Evolutionary conservation across 139 green algal species (phyloP), one percentile per base, ranked within the genome.

Genomic region (Auxenochlorella pyrenoidosa): DNA sequence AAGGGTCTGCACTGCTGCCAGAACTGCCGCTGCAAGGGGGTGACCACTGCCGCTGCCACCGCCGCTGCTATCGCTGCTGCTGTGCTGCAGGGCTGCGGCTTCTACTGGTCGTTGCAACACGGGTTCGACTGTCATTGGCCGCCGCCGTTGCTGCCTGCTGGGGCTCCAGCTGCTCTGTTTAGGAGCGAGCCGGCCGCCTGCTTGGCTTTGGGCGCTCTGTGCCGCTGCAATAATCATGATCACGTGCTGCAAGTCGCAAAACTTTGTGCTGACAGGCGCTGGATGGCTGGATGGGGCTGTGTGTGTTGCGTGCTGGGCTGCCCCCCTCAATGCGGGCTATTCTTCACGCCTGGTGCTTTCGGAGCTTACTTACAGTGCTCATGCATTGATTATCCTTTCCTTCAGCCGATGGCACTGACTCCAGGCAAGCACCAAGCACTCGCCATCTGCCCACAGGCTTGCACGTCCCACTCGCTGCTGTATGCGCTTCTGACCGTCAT

Each of bases 1-100:
- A 43, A 86, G 32, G 65, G 65, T 30, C 32, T 86, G 81, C 43
- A 86, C 81, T 5, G 65, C 81, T 16, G 81, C 63, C 4, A 75
- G 79, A 41, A 82, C 24, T 22, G 34, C 76, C 5, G 51, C 78
- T 24, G 78, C 58, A 24, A 81, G 2, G 10, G 43, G 75, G 2
- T 47, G 75, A 38, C 19, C 40, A 36, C 21, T 32, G 77, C n/a
- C 47, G 77, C n/a, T 15, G 19, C 51, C 38, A 5, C 54, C 51
- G 44, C 44, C 36, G 77, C 47, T 58, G 21, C 47, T 28, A 30
- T 41, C 26, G 77, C 77, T 36, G 28, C 77, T 63, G 77, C 79
- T n/a, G 77, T 19, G n/a, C 47, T 63, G 30, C 51, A 24, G 5
- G 21, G 15, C 36, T 58, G 34, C 38, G 22, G 38, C 75, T 59